These are phyloP conservation scores for Pyrenopolyporus hunteri DNA, from an alignment of 495 filamentous ascomycete species.

Conservation along the genomic window DNA sequence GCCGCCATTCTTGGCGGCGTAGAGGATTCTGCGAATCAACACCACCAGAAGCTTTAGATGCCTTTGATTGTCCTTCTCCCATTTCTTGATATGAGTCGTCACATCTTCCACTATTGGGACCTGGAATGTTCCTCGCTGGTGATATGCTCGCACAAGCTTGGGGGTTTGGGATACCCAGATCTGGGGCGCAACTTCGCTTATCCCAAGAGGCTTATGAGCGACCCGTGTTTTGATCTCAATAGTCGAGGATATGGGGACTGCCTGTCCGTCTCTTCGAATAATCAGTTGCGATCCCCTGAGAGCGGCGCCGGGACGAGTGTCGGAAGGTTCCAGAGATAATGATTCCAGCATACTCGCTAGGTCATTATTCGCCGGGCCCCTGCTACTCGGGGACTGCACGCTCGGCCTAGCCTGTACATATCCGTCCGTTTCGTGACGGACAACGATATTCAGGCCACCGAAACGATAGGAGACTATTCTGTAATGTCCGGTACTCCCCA, in stretches of 20 bases:
- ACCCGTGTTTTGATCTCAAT: constrained; percentile 60
- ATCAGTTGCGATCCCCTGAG: constrained; percentile 38
- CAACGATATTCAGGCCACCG: constrained; percentile 50
- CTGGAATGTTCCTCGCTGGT: constrained; percentile 50
- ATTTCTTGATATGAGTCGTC: constrained; percentile 40
- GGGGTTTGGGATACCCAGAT: constrained; percentile 60
- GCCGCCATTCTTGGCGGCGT: constrained; percentile 38
- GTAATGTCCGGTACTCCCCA: constrained; percentile 54
- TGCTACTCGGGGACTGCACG: constrained; percentile 1
- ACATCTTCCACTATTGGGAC: constrained; percentile 49
- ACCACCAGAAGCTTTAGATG: constrained; percentile 44
- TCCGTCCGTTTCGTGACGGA: constrained; percentile 57
- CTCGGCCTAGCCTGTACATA: constrained; percentile 37
- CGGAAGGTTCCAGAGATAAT: constrained; percentile 39
- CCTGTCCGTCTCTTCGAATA: constrained; percentile 45
- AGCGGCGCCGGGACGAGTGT: neutral
- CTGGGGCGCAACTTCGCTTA: constrained; percentile 51
- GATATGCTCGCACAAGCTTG: constrained; percentile 56
- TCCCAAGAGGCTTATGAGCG: constrained; percentile 42
- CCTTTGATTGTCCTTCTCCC: constrained; percentile 48
- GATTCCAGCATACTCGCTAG: constrained; percentile 39
- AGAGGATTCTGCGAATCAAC: constrained; percentile 48
- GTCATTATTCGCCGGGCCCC: constrained; percentile 21
- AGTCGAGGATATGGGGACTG: constrained; percentile 45
- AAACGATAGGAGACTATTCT: constrained; percentile 56